Evolutionary conservation across 257 asterid genomes (phyloP).

Genomic region (Primulina huaijiensis): DNA sequence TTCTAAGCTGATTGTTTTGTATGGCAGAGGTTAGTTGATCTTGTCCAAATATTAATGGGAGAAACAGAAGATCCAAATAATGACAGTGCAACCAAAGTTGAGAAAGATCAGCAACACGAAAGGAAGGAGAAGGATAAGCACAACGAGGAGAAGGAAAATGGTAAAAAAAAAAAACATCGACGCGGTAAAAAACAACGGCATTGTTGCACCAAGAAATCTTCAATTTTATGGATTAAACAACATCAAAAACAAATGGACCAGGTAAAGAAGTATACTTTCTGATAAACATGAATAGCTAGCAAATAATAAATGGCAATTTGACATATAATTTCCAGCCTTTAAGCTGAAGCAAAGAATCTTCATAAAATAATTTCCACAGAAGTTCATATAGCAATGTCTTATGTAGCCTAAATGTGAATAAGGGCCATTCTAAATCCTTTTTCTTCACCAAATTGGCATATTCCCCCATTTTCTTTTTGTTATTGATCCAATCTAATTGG

Average conservation of each 20-base stretch:
- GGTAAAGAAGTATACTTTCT: too few relatives aligned
- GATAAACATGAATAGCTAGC: too few relatives aligned
- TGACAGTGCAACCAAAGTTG: slow-evolving; percentile 17
- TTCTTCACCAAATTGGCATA: too few relatives aligned
- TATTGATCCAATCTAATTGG: background rate
- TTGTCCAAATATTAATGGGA: slow-evolving; percentile 28
- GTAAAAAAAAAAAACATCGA: slow-evolving; percentile 19
- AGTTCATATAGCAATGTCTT: background rate
- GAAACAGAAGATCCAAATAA: slow-evolving; percentile 29
- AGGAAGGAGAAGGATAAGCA: slow-evolving; percentile 32
- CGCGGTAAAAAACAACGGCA: too few relatives aligned
- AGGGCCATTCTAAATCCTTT: background rate
- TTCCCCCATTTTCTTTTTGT: background rate
- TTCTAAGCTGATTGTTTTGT: too few relatives aligned
- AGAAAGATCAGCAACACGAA: slow-evolving; percentile 33
- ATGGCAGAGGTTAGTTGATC: background rate
- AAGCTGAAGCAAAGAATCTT: background rate
- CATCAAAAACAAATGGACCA: too few relatives aligned
- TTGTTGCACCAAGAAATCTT: too few relatives aligned
- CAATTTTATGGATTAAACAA: too few relatives aligned
- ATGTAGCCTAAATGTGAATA: background rate
- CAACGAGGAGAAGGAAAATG: slow-evolving; percentile 24
- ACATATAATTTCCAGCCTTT: background rate
- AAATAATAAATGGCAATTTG: too few relatives aligned
- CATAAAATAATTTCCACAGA: background rate